phyloP scores from a whole-genome alignment of 2,329 filamentous ascomycete species.

The Trichoderma atroviride region DNA sequence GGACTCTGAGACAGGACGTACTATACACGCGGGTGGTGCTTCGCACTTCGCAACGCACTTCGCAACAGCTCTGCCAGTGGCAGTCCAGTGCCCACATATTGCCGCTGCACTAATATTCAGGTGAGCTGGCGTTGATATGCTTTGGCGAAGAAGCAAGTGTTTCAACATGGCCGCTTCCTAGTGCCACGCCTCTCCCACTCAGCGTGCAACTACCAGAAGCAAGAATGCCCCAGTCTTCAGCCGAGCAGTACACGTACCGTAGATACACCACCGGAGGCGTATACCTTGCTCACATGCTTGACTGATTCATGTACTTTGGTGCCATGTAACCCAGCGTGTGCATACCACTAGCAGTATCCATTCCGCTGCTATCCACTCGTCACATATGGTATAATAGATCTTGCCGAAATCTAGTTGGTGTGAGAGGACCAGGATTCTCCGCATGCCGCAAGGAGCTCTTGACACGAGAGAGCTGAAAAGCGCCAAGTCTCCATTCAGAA shows the following conservation, averaged over 20 bases:
- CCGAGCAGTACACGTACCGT: neutral
- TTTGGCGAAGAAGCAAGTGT: neutral
- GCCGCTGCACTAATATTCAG: neutral
- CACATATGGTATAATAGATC: neutral
- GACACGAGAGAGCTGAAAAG: neutral
- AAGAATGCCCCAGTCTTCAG: neutral
- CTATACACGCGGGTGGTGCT: neutral
- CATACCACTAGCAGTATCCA: neutral
- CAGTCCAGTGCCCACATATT: neutral
- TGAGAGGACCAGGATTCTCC: constrained; percentile 10
- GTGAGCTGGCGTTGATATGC: neutral
- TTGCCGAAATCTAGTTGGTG: neutral
- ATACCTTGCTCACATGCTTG: neutral
- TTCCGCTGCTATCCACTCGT: neutral
- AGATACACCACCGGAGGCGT: neutral
- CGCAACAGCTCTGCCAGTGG: neutral
- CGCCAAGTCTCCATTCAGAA: neutral
- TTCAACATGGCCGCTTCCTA: neutral
- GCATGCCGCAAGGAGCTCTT: neutral
- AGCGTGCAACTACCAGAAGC: neutral
- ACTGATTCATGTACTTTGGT: neutral
- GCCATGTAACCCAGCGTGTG: neutral
- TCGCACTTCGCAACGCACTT: neutral
- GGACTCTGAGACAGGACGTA: neutral
- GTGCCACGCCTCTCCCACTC: neutral